Base-by-base conservation (phyloP, 2,329 filamentous ascomycete genomes). In the Aquanectria penicillioides region DNA sequence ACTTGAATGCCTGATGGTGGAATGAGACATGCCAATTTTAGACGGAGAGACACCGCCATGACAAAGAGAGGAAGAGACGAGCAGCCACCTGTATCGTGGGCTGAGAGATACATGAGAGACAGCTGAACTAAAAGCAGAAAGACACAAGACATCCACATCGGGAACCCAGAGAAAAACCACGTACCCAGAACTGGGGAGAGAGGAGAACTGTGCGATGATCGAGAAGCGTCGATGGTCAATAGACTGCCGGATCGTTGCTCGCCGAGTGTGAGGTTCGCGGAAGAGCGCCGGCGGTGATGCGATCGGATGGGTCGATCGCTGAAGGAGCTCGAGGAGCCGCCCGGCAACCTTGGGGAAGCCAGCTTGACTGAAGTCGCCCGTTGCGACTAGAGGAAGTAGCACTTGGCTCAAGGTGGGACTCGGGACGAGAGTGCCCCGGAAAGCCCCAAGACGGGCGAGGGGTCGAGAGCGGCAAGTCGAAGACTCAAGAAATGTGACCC, bases 151-250 rank as follows among this genome's bases (percentile, higher is more conserved):
- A 69, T 59, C 46, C 41, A 38, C 28, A 56, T 49, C 43, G 61
- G 47, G 58, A 51, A 59, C 22, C 12, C 33, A 20, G 11, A 20
- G 44, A 36, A 41, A 49, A 49, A 37, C 31, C 36, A 81, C 82
- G 72, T 84, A 83, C 84, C 85, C 69, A 83, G 81, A 67, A 88
- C 82, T 28, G 86, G 81, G 60, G 84, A 82, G 51, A 87, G 78
- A 59, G 68, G 64, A 36, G 56, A 64, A 43, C 70, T 70, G 50
- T 71, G 71, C 49, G 69, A 65, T 34, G 64, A 66, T 28, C 69
- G 68, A 43, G 70, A 59, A 46, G 71, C 59, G 49, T 73, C 65
- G 53, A 76, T 73, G 29, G 72, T 66, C 31, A 77, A 67, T 33
- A 72, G 62, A 22, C 68, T 67, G 50, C 66, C 69, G 50, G 71